Percentiles rank a stretch among this genome's conserved stretches.
These are phyloP conservation scores for Solanum phureja DNA, from an alignment of 257 asterid genomes.

Conservation along the genomic window DNA sequence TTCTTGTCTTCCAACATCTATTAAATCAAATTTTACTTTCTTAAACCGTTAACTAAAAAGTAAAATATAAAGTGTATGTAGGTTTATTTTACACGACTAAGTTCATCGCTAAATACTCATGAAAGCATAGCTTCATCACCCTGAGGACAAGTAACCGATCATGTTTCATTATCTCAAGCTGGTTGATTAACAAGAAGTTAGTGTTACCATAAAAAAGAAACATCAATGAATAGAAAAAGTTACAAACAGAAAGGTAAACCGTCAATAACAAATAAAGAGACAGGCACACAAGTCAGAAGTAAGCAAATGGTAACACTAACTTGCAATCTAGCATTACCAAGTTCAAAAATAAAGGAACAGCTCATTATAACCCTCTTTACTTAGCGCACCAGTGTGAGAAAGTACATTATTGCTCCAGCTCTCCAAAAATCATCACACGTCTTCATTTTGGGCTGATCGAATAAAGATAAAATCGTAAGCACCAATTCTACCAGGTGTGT, in stretches of 20 bases:
- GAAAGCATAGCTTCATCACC: not conserved
- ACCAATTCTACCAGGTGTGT: not conserved
- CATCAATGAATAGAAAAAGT: not conserved
- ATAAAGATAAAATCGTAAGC: constrained; percentile 34
- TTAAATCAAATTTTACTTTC: not conserved
- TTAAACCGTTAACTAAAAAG: not conserved
- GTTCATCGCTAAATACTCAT: not conserved
- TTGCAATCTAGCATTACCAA: not conserved
- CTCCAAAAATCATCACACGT: constrained; percentile 63
- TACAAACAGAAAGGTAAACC: not conserved
- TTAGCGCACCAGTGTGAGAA: constrained; percentile 18
- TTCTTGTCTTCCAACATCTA: not conserved
- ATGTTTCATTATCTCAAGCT: too few relatives aligned
- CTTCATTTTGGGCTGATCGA: constrained; percentile 83
- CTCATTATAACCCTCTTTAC: constrained; percentile 14
- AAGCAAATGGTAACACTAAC: not conserved
- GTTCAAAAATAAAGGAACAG: constrained; percentile 17
- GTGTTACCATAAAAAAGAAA: not conserved
- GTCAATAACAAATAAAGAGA: not conserved
- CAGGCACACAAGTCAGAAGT: not conserved
- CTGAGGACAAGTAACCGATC: too few relatives aligned
- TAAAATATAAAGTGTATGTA: too few relatives aligned
- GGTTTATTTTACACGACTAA: not conserved
- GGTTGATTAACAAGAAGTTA: not conserved
- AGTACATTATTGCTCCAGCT: constrained; percentile 22